Percentiles rank a stretch among this genome's conserved stretches.
Evolutionary conservation across 345 rosid genomes (phyloP).

Genomic region (Aurinia saxatilis): DNA sequence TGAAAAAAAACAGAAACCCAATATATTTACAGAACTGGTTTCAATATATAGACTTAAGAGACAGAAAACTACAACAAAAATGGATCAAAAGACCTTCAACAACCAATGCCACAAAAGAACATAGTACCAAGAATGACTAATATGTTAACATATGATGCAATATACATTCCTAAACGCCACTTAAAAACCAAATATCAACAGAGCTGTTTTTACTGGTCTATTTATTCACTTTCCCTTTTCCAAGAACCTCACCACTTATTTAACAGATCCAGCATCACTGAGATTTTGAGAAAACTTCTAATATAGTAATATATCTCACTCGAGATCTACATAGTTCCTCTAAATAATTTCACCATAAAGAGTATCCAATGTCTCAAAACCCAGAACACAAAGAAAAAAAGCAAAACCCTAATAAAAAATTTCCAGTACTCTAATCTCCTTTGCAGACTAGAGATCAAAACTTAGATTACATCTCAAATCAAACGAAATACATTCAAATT

Average conservation of each 20-base stretch:
- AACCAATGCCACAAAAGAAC: not conserved
- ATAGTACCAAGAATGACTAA: not conserved
- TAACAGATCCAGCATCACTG: not conserved
- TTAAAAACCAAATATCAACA: not conserved
- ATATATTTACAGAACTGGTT: not conserved
- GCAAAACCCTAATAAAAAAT: conserved; percentile 9
- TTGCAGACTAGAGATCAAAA: not conserved
- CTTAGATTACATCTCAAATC: too few species aligned
- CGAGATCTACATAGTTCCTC: not conserved
- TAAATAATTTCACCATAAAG: not conserved
- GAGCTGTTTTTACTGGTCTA: not conserved
- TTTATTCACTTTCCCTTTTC: not conserved
- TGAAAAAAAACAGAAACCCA: not conserved
- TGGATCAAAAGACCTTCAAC: not conserved
- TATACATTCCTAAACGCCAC: not conserved
- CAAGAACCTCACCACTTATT: too few species aligned
- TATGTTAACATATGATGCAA: not conserved
- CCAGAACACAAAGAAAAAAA: too few species aligned
- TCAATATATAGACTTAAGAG: not conserved
- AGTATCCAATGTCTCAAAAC: not conserved
- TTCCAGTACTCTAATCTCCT: not conserved
- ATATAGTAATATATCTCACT: not conserved
- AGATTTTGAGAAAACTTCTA: not conserved
- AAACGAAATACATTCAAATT: not conserved
- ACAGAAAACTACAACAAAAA: not conserved